These are phyloP conservation scores for Russula brevipes DNA, from an alignment of 768 basidiomycete species.

Conservation along the genomic window DNA sequence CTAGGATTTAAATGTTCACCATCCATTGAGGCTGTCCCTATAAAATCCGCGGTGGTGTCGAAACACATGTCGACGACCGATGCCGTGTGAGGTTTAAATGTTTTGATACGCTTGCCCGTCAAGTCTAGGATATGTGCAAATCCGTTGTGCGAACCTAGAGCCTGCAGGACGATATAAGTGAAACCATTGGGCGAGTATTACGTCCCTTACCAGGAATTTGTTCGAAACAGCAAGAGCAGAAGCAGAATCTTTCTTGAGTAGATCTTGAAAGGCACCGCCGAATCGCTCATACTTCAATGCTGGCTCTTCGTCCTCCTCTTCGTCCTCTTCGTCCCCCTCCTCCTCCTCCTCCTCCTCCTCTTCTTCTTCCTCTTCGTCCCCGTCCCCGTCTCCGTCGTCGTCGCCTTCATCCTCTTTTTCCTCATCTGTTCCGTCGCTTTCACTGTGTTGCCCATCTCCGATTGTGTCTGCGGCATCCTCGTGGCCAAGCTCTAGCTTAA, in stretches of 20 bases:
- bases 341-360: constrained; percentile 49
- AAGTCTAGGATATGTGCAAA: constrained; percentile 82
- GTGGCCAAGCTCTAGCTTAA: not conserved
- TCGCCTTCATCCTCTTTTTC: constrained; percentile 26
- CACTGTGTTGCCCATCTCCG: constrained; percentile 27
- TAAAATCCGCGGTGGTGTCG: constrained; percentile 80
- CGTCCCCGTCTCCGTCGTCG: constrained; percentile 24
- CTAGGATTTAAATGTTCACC: constrained; percentile 49
- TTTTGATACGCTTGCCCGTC: constrained; percentile 76
- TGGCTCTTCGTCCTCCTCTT: constrained; percentile 67
- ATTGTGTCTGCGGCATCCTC: not conserved
- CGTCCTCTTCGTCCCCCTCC: constrained; percentile 48
- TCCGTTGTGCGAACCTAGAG: constrained; percentile 89
- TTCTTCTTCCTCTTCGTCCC: constrained; percentile 30
- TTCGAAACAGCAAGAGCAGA: constrained; percentile 75
- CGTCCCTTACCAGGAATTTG: constrained; percentile 57
- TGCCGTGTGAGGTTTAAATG: constrained; percentile 85
- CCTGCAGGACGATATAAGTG: constrained; percentile 42
- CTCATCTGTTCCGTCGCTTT: constrained; percentile 5
- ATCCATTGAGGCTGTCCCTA: constrained; percentile 90
- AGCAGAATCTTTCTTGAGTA: constrained; percentile 85
- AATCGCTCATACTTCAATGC: constrained; percentile 87
- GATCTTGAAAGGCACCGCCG: constrained; percentile 61
- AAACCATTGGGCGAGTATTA: not conserved
- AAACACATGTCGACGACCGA: constrained; percentile 81